Base-by-base conservation (phyloP, 371 early-diverging fungal genomes). In the Haplosporangium sp. region DNA sequence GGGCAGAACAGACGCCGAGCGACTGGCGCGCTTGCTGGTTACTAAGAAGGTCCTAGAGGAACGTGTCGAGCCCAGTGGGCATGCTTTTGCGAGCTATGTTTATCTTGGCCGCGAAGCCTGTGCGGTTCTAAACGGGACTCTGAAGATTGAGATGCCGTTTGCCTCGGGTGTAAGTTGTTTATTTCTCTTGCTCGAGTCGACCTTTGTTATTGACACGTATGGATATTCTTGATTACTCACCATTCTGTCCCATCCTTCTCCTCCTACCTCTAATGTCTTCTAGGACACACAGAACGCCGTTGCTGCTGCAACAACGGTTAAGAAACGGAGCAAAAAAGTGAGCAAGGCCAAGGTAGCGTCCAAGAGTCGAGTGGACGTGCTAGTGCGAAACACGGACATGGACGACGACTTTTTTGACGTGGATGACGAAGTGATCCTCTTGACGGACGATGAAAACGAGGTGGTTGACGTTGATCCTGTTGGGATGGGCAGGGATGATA, bases 21-120 rank as follows among this genome's bases (percentile, higher is more conserved):
- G 94, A 12, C 65, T 95, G 14, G 86, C 89, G 50, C 91, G 89
- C 36, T 74, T 86, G 21, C 74, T 96, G 67, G 84, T 90, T 4
- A 59, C 85, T 20, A 77, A 87, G 50, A 86, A 90, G 45, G 79
- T 89, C 12, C 67, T 95, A 0, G 81, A 74, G 21, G 95, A 95
- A 69, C 81, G 82, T 36, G 81, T 83, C 50, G 89, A 87, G 57
- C 52, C 77, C 18, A 83, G 80, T 18, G 85, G 80, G 6, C 83
- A 85, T 56, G 84, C 83, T 5, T 87, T 83, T 37, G 69, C 69
- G n/a, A 73, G 58, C 20, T 79, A 79, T 65, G 66, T 79, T 14
- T 79, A 72, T 52, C 67, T 83, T 2, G 87, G 86, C 4, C 64
- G 80, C 45, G 82, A 83, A 14, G 75, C 84, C 1, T 59, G 59